Evolutionary conservation across 495 filamentous ascomycete species (phyloP).

Genomic region (Tuber magnatum): DNA sequence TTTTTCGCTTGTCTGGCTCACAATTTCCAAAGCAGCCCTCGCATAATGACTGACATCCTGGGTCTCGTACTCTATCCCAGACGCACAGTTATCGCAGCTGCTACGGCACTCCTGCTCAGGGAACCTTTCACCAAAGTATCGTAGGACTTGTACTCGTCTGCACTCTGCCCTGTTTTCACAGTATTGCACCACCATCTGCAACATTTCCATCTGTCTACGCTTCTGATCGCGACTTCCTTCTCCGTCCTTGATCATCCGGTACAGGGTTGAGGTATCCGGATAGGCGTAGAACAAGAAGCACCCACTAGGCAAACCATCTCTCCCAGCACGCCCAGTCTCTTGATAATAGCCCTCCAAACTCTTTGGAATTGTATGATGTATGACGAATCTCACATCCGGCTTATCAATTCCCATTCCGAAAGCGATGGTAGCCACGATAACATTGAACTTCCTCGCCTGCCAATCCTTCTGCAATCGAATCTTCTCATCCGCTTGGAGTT

Average conservation of each 20-base stretch:
- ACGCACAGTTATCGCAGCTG: slow-evolving; percentile 81
- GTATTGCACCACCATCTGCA: slow-evolving; percentile 71
- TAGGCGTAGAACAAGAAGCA: slow-evolving; percentile 88
- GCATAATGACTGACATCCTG: slow-evolving; percentile 74
- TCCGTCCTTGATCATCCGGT: slow-evolving; percentile 68
- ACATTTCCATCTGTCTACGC: slow-evolving; percentile 72
- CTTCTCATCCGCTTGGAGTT: slow-evolving; percentile 59
- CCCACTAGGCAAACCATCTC: slow-evolving; percentile 77
- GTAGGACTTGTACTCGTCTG: slow-evolving; percentile 75
- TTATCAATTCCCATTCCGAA: slow-evolving; percentile 99
- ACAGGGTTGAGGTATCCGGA: slow-evolving; percentile 57
- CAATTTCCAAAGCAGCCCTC: slow-evolving; percentile 56
- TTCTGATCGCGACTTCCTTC: slow-evolving; percentile 72
- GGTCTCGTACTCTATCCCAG: slow-evolving; percentile 56
- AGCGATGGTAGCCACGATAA: slow-evolving; percentile 97
- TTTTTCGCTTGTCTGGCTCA: slow-evolving; percentile 50
- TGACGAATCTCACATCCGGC: slow-evolving; percentile 86
- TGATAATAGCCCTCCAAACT: slow-evolving; percentile 98
- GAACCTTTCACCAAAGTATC: slow-evolving; percentile 86
- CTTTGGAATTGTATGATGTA: slow-evolving; percentile 85
- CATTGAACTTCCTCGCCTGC: slow-evolving; percentile 69
- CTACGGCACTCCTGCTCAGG: slow-evolving; percentile 59
- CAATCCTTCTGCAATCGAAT: slow-evolving; percentile 63
- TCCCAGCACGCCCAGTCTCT: slow-evolving; percentile 88
- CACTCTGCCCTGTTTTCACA: slow-evolving; percentile 85